Percentiles rank a stretch among this genome's conserved stretches.
Evolutionary conservation across 352 stramenopile species (phyloP).

Genomic region (Globisporangium okanoganense): DNA sequence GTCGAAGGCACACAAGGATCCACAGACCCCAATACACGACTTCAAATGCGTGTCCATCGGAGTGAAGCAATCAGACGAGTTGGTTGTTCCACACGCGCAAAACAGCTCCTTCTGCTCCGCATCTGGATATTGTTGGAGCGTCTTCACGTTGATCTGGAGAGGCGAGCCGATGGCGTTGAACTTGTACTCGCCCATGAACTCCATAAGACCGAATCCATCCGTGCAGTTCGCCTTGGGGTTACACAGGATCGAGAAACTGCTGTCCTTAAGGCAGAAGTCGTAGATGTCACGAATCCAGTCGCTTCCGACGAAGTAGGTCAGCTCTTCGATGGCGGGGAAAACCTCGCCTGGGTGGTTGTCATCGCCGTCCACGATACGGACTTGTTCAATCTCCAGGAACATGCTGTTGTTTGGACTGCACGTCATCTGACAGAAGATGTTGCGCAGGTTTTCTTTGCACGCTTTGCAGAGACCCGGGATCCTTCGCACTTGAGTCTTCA

Average conservation of each 20-base stretch:
- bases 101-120: conserved; percentile 30
- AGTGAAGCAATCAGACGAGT: conserved; percentile 37
- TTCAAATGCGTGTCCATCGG: conserved; percentile 45
- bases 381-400: conserved; percentile 50
- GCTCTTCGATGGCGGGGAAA: conserved; percentile 51
- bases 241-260: conserved; percentile 51
- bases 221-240: conserved; percentile 49
- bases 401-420: conserved; percentile 65
- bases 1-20: conserved; percentile 40
- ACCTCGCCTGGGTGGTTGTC: conserved; percentile 30
- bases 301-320: conserved; percentile 55
- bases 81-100: conserved; percentile 38
- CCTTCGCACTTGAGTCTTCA: conserved; percentile 57
- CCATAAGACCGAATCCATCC: conserved; percentile 49
- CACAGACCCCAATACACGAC: conserved; percentile 48
- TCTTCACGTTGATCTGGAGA: conserved; percentile 59
- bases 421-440: conserved; percentile 62
- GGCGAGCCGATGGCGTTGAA: conserved; percentile 59
- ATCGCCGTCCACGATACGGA: conserved; percentile 44
- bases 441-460: conserved; percentile 63
- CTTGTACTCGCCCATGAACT: conserved; percentile 61
- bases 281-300: conserved; percentile 68
- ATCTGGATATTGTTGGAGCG: conserved; percentile 28
- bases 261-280: conserved; percentile 56
- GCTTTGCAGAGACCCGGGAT: conserved; percentile 51